Evolutionary conservation across 768 basidiomycete genomes (phyloP), one percentile per base, ranked within the genome.

Genomic region (Hypholoma fasciculare): DNA sequence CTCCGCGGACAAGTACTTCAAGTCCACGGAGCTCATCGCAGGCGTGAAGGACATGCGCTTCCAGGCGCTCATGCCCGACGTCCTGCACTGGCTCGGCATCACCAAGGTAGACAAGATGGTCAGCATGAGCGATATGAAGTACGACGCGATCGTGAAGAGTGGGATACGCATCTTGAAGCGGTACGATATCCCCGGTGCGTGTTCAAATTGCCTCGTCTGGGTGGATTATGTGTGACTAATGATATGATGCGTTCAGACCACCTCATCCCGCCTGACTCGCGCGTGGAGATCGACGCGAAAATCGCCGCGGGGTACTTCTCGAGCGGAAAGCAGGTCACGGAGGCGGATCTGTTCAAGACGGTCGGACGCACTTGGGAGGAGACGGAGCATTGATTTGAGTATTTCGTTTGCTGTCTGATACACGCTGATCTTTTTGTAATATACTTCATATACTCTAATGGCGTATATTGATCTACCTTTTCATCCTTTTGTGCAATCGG

Each of bases 11-110:
- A 86, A 88, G 68, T 98, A 98, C 78, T 98, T 98, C 81, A 89
- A 90, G 69, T 86, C 88, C 5, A 98, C 96, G 0, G 96, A 96
- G 73, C 77, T 91, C 62, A 92, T 98, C 59, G 96, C 96, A 0
- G 96, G 96, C 8, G 95, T 97, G 20, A 92, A 94, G 74, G 93
- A 95, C 67, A 93, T 94, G 92, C 85, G 94, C n/a, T 95, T 95
- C 87, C 86, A 83, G 70, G 92, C 89, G 19, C 79, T 94, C 59
- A 97, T 98, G 95, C 96, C 96, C 3, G 96, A 98, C 69, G 90
- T 97, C 6, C 75, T 98, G 46, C 94, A 95, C 70, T 98, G 95
- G 93, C 74, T 98, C 16, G 96, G 96, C 0, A 90, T 98, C 67
- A 87, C 70, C 73, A 92, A 92, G 80, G 84, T 98, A 46, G 86